Evolutionary conservation across 2,329 filamentous ascomycete genomes (phyloP), one percentile per base, ranked within the genome.

Genomic region (Sarocladiaceae sp.): DNA sequence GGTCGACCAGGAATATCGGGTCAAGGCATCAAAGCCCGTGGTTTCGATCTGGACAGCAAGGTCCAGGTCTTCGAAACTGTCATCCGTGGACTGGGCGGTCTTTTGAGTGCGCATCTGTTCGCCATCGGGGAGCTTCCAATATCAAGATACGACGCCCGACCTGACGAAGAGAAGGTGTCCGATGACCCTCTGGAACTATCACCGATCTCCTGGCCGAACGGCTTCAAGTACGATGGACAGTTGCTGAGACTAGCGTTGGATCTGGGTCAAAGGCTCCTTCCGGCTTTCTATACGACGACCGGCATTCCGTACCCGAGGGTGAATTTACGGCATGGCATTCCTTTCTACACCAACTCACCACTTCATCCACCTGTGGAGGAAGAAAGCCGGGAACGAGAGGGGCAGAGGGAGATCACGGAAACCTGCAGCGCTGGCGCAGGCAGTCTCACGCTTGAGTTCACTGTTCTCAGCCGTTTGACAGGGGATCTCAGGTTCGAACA

Each of bases 21-120:
- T 6, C 74, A 78, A 57, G 91, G 91, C 3, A 70, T 76, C 46
- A 74, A 88, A 51, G 82, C 82, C 3, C 77, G 81, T 45, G 93
- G 89, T 0, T 98, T 98, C 57, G 88, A 98, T 62, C 71, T 95
- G 32, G 91, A 98, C 64, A 95, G 90, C 68, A 98, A 97, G 65
- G 93, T 98, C 2, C 91, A 98, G 66, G 88, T 98, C 31, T 98
- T 98, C 58, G 93, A 98, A 69, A 97, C 91, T 1, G 91, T 95
- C 27, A 98, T 98, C 54, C 78, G 93, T 47, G 93, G 91, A 13
- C 78, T 95, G 35, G 93, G 93, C 12, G 93, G 93, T 1, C 70
- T 98, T 46, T 67, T 98, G 51, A 96, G 90, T 57, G 89, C 91
- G 2, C 93, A 98, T 66, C 69, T 96, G 33, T 98, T 98, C 61